Evolutionary conservation across 2,329 filamentous ascomycete species (phyloP).

Genomic region (Penicillium palitans): DNA sequence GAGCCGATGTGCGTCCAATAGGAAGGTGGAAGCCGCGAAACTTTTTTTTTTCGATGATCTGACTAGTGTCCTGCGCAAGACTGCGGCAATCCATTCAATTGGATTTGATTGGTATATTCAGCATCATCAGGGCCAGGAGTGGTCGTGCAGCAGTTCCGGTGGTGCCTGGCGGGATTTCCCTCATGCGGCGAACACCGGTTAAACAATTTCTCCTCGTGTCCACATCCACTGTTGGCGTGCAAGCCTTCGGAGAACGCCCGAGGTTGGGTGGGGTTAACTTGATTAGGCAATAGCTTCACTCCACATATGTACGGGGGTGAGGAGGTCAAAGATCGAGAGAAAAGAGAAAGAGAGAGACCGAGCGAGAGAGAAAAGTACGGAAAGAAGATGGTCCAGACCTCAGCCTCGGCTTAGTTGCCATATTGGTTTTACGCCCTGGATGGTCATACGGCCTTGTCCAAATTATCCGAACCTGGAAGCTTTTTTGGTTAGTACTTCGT

Average conservation of each 20-base stretch:
- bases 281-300: background rate
- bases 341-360: background rate
- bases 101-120: background rate
- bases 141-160: background rate
- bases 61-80: background rate
- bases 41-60: background rate
- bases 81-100: background rate
- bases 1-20: background rate
- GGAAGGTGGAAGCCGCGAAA: background rate
- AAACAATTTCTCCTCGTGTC: conserved; percentile 4
- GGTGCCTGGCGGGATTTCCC: conserved; percentile 1
- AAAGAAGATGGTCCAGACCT: background rate
- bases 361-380: background rate
- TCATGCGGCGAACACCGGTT: background rate
- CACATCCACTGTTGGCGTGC: background rate
- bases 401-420: conserved; percentile 4
- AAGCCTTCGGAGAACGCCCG: background rate
- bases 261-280: background rate
- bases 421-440: background rate
- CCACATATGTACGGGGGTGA: background rate
- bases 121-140: background rate
- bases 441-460: background rate
- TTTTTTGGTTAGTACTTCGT: background rate
- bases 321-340: conserved; percentile 1
- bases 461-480: background rate